Base-by-base conservation (phyloP, 495 filamentous ascomycete genomes). In the Cercophora scortea region DNA sequence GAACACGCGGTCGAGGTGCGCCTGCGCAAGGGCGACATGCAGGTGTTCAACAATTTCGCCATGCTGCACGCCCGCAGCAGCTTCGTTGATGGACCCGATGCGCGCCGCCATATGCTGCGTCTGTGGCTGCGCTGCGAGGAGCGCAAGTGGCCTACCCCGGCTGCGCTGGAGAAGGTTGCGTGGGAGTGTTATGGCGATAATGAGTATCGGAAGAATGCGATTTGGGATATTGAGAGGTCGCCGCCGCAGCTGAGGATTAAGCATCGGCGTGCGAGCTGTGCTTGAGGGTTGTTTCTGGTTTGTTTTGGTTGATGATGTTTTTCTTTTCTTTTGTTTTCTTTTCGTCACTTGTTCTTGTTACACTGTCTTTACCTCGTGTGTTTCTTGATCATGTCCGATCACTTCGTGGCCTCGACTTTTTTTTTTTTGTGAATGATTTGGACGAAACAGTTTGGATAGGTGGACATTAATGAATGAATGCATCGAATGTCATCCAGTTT, bases 231-330 rank as follows among this genome's bases (percentile, higher is more conserved):
- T 47, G 63, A 66, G 47, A 10, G 42, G 44, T 53, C 48, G 12
- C 63, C 63, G 32, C 58, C 61, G 0, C 61, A 64, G 56, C 47
- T 66, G 63, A 48, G 63, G 53, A 58, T 65, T 3, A 59, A 63
- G 52, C 55, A 60, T 52, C 53, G 59, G 6, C 44, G 63, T 40
- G 56, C 58, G 38, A 66, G 63, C 32, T 66, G 63, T 55, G 63
- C 61, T 56, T 66, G 55, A 61, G 48, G 16, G 33, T 38, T 12
- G 46, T 4, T 42, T 25, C n/a, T 39, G 34, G 34, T 16, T 48
- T n/a, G n/a, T 18, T 38, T 38, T 13, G 13, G 13, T 2, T 38
- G 36, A 11, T 8, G 9, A 38, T 10, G 36, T 13, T 38, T 42
- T 17, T 25, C 16, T 33, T 39, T 6, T 46, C 15, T 47, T 56